phyloP scores from a whole-genome alignment of 306 rosid genomes.

The Sphenostylis stenocarpa region DNA sequence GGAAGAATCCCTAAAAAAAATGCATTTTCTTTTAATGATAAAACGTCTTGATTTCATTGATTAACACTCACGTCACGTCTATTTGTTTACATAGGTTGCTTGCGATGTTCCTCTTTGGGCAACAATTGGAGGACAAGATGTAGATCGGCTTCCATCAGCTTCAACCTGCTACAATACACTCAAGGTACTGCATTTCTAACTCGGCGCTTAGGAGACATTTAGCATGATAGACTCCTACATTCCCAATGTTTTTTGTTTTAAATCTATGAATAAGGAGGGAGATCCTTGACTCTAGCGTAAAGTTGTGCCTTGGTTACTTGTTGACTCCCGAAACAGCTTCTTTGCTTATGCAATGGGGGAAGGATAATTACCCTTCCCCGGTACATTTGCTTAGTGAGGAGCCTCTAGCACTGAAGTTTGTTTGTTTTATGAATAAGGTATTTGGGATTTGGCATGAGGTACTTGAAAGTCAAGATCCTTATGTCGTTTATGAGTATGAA shows the following conservation, averaged over 20 bases:
- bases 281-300: background rate
- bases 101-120: constrained; percentile 93
- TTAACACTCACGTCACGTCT: background rate
- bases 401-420: background rate
- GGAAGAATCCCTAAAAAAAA: background rate
- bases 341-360: too few relatives aligned
- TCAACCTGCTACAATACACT: constrained; percentile 98
- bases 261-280: background rate
- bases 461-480: constrained; percentile 25
- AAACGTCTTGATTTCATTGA: constrained; percentile 13
- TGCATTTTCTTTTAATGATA: constrained; percentile 15
- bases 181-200: constrained; percentile 58
- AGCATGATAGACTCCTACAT: background rate
- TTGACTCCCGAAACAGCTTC: too few relatives aligned
- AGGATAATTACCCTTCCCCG: background rate
- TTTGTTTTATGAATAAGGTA: background rate
- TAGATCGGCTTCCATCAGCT: constrained; percentile 98
- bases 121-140: constrained; percentile 90
- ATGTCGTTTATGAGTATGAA: background rate
- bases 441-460: constrained; percentile 16
- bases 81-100: constrained; percentile 60
- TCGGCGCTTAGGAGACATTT: background rate
- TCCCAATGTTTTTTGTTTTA: background rate
- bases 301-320: background rate
- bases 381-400: background rate